Conservation (phyloP, 108 stramenopile genomes). For the Tribonema minus region DNA sequence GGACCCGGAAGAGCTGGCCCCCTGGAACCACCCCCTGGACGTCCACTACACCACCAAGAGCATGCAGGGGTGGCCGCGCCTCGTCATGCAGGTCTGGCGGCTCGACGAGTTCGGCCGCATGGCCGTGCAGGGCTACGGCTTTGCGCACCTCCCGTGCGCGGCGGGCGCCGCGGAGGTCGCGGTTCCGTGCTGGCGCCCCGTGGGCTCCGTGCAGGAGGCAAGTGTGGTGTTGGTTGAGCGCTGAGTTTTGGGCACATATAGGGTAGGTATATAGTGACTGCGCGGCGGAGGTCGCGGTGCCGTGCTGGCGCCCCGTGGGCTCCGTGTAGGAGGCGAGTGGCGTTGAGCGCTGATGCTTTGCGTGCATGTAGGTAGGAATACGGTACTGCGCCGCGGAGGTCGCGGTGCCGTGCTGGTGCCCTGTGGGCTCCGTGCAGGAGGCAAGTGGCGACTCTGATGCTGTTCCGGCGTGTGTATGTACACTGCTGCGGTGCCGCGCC, state of each 20-base stretch:
- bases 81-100: constrained; percentile 38
- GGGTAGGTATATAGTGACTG: background rate
- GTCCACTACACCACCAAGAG: constrained; percentile 49
- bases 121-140: constrained; percentile 19
- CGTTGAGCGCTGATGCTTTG: background rate
- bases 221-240: background rate
- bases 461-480: no score
- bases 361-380: background rate
- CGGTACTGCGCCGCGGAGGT: constrained; percentile 1
- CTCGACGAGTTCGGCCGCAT: constrained; percentile 14
- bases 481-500: no score
- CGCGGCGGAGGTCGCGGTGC: constrained; percentile 1
- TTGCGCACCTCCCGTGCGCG: constrained; percentile 20
- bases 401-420: constrained; percentile 31
- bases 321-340: constrained; percentile 2
- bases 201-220: constrained; percentile 15
- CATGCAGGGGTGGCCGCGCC: constrained; percentile 40
- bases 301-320: constrained; percentile 39
- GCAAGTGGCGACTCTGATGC: no score
- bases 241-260: background rate
- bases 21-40: constrained; percentile 44
- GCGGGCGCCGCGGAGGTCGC: constrained; percentile 11
- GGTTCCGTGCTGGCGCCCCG: constrained; percentile 37
- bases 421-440: constrained; percentile 24
- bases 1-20: background rate